Conservation (phyloP, 306 rosid species). For the Senna siamea region DNA sequence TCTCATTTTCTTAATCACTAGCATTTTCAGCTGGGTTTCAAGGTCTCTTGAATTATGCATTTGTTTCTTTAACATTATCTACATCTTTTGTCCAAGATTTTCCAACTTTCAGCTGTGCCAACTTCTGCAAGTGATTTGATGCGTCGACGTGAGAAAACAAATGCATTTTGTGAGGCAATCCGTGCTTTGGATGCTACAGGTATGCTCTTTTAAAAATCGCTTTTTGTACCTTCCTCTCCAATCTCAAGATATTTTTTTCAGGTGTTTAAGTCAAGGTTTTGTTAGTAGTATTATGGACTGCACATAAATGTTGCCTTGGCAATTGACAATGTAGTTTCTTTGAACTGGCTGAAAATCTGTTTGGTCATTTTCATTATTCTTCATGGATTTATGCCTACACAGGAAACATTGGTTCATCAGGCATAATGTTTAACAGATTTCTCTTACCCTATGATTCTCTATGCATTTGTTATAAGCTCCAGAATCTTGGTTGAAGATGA, state of each 20-base stretch:
- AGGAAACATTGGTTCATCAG: conserved; percentile 1
- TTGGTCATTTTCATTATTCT: not conserved
- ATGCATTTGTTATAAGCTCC: conserved; percentile 17
- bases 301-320: not conserved
- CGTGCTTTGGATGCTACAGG: conserved; percentile 99
- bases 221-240: conserved; percentile 13
- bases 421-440: not conserved
- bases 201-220: conserved; percentile 37
- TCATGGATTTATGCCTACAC: not conserved
- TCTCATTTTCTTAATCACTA: conserved; percentile 34
- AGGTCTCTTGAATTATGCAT: conserved; percentile 24
- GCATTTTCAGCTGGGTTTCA: conserved; percentile 33
- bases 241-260: not conserved
- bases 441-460: not conserved
- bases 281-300: conserved; percentile 10
- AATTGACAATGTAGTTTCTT: not conserved
- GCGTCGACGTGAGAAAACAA: conserved; percentile 70
- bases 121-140: conserved; percentile 60
- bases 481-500: not conserved
- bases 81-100: conserved; percentile 98
- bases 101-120: conserved; percentile 68
- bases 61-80: conserved; percentile 67
- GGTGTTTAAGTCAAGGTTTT: conserved; percentile 6
- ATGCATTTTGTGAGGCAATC: conserved; percentile 95
- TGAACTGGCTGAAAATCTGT: conserved; percentile 10